Evolutionary conservation across 805 yeast genomes (phyloP).

Genomic region (Yarrowia hollandica): DNA sequence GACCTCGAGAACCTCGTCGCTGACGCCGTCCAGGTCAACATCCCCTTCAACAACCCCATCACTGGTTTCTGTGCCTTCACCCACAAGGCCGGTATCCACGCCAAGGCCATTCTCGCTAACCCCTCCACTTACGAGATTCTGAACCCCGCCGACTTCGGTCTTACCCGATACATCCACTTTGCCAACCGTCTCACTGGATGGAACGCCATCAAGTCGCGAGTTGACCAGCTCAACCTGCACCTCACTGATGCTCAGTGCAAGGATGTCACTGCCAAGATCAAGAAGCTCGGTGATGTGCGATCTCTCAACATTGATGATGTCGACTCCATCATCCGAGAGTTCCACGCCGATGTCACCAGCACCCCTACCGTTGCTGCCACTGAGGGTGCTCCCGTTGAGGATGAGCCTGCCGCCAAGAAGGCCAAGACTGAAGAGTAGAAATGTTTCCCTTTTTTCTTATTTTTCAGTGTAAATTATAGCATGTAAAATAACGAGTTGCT

Average conservation of each 20-base stretch:
- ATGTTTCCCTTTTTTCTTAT: not conserved
- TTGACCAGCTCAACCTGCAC: conserved; percentile 89
- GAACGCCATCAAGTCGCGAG: conserved; percentile 98
- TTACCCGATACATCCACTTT: conserved; percentile 93
- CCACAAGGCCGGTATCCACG: conserved; percentile 99
- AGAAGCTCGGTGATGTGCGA: conserved; percentile 91
- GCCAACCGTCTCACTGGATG: conserved; percentile 98
- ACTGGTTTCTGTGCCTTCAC: conserved; percentile 99
- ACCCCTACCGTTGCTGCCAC: conserved; percentile 30
- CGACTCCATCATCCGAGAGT: conserved; percentile 92
- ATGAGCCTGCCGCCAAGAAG: conserved; percentile 40
- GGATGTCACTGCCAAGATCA: conserved; percentile 91
- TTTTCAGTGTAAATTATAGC: conserved; percentile 27
- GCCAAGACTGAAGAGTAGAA: conserved; percentile 37
- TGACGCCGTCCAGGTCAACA: conserved; percentile 93
- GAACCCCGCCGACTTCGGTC: conserved; percentile 92
- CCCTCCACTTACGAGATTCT: conserved; percentile 98
- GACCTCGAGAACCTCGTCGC: conserved; percentile 95
- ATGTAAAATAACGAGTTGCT: conserved; percentile 17
- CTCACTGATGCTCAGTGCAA: conserved; percentile 91
- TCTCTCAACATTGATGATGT: conserved; percentile 95
- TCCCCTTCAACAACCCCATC: conserved; percentile 97
- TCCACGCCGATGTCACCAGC: conserved; percentile 60
- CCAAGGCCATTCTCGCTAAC: conserved; percentile 96
- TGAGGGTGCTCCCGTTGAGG: conserved; percentile 33